These are phyloP conservation scores for Coemansia pectinata DNA, from an alignment of 192 early-diverging fungal genomes.

Conservation along the genomic window DNA sequence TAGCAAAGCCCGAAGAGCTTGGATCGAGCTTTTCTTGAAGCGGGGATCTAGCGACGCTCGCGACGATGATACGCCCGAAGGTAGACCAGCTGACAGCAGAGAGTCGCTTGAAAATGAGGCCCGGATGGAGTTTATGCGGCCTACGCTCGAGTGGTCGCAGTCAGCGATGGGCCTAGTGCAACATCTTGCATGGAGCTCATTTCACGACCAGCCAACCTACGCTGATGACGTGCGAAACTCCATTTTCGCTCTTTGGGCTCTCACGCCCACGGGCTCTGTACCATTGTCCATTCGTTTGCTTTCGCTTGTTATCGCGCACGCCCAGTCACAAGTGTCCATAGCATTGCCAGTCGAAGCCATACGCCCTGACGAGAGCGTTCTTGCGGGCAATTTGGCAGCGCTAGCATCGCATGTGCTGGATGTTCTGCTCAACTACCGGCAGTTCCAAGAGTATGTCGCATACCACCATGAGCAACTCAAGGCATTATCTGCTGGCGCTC, in stretches of 20 bases:
- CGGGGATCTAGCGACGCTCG: neutral
- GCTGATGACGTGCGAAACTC: slow-evolving; percentile 18
- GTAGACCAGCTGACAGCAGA: neutral
- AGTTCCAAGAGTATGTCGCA: slow-evolving; percentile 49
- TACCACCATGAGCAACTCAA: slow-evolving; percentile 46
- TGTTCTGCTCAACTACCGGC: slow-evolving; percentile 41
- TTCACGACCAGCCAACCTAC: slow-evolving; percentile 5
- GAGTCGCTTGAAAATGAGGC: slow-evolving; percentile 11
- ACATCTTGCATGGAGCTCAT: slow-evolving; percentile 11
- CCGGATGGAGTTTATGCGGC: slow-evolving; percentile 20
- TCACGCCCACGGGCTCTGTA: slow-evolving; percentile 39
- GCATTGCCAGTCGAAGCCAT: neutral
- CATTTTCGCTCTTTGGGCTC: slow-evolving; percentile 31
- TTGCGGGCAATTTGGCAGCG: slow-evolving; percentile 19
- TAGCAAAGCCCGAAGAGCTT: slow-evolving; percentile 25
- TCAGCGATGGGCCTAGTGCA: slow-evolving; percentile 10
- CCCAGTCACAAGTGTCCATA: slow-evolving; percentile 2
- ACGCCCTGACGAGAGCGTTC: slow-evolving; percentile 8
- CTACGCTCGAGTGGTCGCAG: slow-evolving; percentile 25
- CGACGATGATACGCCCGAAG: neutral
- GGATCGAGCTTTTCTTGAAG: slow-evolving; percentile 16
- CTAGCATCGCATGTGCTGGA: slow-evolving; percentile 32
- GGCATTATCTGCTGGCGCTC: slow-evolving; percentile 14
- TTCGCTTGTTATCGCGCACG: slow-evolving; percentile 15
- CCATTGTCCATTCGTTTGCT: slow-evolving; percentile 25